Evolutionary conservation across 1,284 basidiomycete species (phyloP).

Genomic region (Moniliophthora roreri): DNA sequence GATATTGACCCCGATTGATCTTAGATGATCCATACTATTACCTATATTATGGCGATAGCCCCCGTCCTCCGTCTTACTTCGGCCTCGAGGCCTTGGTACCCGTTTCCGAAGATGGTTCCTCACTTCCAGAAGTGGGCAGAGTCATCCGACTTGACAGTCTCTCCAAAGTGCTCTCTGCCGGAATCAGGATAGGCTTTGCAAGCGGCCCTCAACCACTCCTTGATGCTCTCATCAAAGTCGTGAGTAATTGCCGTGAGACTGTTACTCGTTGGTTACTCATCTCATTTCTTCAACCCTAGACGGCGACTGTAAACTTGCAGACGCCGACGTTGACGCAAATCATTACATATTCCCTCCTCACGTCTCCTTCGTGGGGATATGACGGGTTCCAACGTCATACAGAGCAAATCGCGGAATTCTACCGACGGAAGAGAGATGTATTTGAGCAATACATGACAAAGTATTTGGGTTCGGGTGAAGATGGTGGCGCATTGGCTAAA

Average conservation of each 20-base stretch:
- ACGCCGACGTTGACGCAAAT: constrained; percentile 77
- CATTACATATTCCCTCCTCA: constrained; percentile 68
- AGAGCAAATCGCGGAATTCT: constrained; percentile 73
- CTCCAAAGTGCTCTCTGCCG: constrained; percentile 60
- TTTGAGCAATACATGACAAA: constrained; percentile 63
- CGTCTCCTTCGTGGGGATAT: constrained; percentile 66
- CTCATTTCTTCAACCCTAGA: constrained; percentile 39
- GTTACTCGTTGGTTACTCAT: too few relatives aligned
- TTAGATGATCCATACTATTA: constrained; percentile 77
- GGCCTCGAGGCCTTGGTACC: constrained; percentile 50
- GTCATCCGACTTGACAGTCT: constrained; percentile 61
- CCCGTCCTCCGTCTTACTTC: constrained; percentile 64
- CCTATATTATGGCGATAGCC: constrained; percentile 51
- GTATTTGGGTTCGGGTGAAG: constrained; percentile 4
- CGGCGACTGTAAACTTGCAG: constrained; percentile 78
- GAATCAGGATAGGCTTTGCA: constrained; percentile 22
- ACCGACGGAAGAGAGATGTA: constrained; percentile 73
- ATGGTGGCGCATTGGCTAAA: constrained; percentile 50
- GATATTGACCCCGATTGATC: too few relatives aligned
- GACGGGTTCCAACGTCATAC: constrained; percentile 79
- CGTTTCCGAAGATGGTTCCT: constrained; percentile 47
- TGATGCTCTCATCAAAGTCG: constrained; percentile 7
- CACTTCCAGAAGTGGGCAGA: constrained; percentile 34
- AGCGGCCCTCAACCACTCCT: constrained; percentile 11
- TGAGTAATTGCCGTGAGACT: too few relatives aligned